Conservation (phyloP, 1,139 yeast genomes). For the Geotrichum macrosporum region DNA sequence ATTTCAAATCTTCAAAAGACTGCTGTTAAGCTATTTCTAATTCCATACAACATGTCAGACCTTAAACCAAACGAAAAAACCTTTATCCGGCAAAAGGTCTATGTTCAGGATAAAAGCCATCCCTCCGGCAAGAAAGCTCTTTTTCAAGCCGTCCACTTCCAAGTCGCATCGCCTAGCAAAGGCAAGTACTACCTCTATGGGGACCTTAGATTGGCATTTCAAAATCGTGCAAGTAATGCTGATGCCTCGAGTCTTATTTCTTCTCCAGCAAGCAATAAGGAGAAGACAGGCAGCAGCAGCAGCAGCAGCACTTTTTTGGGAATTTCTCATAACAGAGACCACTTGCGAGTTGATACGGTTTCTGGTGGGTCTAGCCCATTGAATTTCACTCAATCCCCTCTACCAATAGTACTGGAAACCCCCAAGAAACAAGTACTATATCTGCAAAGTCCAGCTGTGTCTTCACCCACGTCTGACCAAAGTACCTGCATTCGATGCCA, state of each 20-base stretch:
- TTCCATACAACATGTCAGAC: conserved; percentile 40
- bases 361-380: conserved; percentile 8
- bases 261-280: not conserved
- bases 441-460: not conserved
- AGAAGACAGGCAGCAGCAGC: not conserved
- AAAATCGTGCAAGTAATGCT: conserved; percentile 30
- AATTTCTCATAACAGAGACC: conserved; percentile 8
- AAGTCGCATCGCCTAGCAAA: conserved; percentile 34
- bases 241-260: conserved; percentile 2
- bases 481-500: not conserved
- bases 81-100: conserved; percentile 37
- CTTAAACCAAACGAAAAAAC: conserved; percentile 35
- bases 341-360: conserved; percentile 6
- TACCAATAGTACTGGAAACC: not conserved
- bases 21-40: conserved; percentile 38
- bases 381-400: not conserved
- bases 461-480: not conserved
- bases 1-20: conserved; percentile 42
- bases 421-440: no score
- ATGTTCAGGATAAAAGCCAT: conserved; percentile 18
- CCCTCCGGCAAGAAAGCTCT: conserved; percentile 18
- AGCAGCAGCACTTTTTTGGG: conserved; percentile 5
- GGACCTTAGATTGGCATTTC: conserved; percentile 39
- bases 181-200: conserved; percentile 40
- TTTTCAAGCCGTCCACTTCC: conserved; percentile 37